A percentile compares a stretch with the other conserved stretches of the same genome.
These are phyloP conservation scores for Pelargonium nanum DNA, from an alignment of 345 rosid species.

Conservation along the genomic window DNA sequence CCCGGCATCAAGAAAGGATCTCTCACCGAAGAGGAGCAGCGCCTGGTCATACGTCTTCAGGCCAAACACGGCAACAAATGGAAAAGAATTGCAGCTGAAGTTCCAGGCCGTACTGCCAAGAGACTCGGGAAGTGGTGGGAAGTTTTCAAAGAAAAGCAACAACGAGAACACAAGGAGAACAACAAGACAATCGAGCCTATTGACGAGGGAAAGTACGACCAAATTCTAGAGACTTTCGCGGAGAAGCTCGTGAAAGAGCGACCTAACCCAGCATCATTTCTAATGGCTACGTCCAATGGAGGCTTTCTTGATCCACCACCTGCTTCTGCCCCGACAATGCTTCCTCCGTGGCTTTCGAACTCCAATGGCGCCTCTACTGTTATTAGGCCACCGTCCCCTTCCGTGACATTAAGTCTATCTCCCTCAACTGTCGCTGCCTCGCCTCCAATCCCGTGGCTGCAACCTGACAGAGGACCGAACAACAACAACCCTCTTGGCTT, in stretches of 20 bases:
- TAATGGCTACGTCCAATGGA: slow-evolving; percentile 75
- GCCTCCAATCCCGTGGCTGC: slow-evolving; percentile 74
- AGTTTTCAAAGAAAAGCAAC: slow-evolving; percentile 1
- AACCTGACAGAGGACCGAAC: slow-evolving; percentile 50
- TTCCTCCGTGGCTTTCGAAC: slow-evolving; percentile 86
- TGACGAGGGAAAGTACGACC: neutral
- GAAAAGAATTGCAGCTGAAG: slow-evolving; percentile 1
- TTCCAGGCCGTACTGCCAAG: slow-evolving; percentile 1
- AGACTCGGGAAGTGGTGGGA: neutral
- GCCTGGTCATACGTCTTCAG: neutral
- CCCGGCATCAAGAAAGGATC: slow-evolving; percentile 2
- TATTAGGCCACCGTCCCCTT: slow-evolving; percentile 57
- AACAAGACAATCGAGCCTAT: neutral
- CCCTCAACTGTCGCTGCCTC: slow-evolving; percentile 58
- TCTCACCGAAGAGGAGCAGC: slow-evolving; percentile 1
- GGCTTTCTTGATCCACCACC: slow-evolving; percentile 44
- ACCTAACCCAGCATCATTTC: slow-evolving; percentile 9
- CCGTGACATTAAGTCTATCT: slow-evolving; percentile 70
- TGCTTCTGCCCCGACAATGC: slow-evolving; percentile 34
- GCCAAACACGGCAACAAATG: slow-evolving; percentile 1
- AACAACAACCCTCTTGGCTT: slow-evolving; percentile 42
- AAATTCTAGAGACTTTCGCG: neutral
- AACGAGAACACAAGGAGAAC: neutral
- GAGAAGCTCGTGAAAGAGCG: slow-evolving; percentile 2
- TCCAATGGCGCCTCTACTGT: slow-evolving; percentile 38